Evolutionary conservation across 106 monocot species (phyloP).

Genomic region (Allium sativum): DNA sequence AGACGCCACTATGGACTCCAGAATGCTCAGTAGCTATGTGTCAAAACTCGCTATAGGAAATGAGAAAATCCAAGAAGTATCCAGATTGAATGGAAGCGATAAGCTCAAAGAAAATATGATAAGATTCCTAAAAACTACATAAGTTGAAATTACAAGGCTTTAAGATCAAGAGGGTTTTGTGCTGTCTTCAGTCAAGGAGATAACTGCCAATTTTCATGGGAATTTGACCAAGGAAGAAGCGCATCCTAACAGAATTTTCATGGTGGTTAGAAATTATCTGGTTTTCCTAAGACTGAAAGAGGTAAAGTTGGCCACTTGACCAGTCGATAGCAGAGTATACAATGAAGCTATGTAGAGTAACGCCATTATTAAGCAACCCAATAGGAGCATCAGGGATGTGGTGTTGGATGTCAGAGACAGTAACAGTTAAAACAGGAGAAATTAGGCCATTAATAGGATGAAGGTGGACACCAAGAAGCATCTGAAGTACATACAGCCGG

Average conservation of each 20-base stretch:
- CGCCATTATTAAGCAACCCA: too few species aligned
- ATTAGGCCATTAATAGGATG: too few species aligned
- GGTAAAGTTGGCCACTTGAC: too few species aligned
- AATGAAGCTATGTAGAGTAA: too few species aligned
- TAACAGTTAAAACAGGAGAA: too few species aligned
- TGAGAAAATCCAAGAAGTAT: constrained; percentile 29
- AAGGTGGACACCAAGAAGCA: too few species aligned
- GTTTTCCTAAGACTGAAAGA: too few species aligned
- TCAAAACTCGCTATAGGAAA: constrained; percentile 40
- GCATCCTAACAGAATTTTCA: constrained; percentile 55
- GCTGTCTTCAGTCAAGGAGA: constrained; percentile 40
- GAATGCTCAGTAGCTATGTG: constrained; percentile 34
- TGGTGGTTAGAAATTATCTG: constrained; percentile 55
- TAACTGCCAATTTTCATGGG: constrained; percentile 64
- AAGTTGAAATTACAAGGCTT: constrained; percentile 37
- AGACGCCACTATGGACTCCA: constrained; percentile 50
- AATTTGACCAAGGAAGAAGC: constrained; percentile 56
- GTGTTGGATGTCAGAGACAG: too few species aligned
- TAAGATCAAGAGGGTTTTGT: constrained; percentile 41
- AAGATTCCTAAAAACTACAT: constrained; percentile 30
- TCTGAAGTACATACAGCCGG: too few species aligned
- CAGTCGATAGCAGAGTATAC: too few species aligned
- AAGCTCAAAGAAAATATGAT: constrained; percentile 33
- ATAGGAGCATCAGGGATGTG: too few species aligned
- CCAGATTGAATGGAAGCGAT: constrained; percentile 18